phyloP scores from a whole-genome alignment of 164 flowering plant species.

The Sedum album region DNA sequence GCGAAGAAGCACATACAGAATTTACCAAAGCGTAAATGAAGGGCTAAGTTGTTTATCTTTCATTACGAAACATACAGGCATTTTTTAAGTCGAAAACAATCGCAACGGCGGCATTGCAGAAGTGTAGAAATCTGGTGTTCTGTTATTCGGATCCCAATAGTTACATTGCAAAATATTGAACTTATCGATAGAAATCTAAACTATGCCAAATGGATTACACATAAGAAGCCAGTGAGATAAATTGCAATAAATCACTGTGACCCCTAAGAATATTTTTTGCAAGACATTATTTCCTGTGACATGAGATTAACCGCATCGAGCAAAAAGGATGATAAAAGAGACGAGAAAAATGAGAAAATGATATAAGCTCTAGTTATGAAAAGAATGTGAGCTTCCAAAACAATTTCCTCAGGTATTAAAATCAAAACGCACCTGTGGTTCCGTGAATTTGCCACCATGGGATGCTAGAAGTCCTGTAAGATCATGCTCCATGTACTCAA shows the following conservation, averaged over 20 bases:
- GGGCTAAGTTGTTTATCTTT: neutral
- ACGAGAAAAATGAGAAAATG: neutral
- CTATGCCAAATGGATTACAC: neutral
- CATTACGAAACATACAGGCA: neutral
- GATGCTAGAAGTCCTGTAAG: slow-evolving; percentile 1
- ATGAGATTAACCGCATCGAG: neutral
- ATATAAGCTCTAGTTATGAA: neutral
- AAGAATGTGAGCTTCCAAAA: neutral
- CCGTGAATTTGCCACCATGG: slow-evolving; percentile 2
- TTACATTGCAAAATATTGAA: neutral
- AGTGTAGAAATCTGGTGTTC: neutral
- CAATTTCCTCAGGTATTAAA: neutral
- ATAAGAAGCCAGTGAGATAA: neutral
- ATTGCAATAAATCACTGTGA: neutral
- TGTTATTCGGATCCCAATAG: neutral
- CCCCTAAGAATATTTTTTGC: no score
- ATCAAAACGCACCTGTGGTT: slow-evolving; percentile 1
- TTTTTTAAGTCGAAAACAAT: neutral
- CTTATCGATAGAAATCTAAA: neutral
- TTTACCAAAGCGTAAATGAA: neutral
- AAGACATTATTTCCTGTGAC: neutral
- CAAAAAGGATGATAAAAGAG: neutral
- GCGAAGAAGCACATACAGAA: neutral
- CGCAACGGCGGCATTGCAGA: neutral
- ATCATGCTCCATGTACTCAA: slow-evolving; percentile 7